A percentile compares a stretch with the other conserved stretches of the same genome.
Conservation (phyloP, 306 rosid genomes). For the Hippophae rhamnoides region DNA sequence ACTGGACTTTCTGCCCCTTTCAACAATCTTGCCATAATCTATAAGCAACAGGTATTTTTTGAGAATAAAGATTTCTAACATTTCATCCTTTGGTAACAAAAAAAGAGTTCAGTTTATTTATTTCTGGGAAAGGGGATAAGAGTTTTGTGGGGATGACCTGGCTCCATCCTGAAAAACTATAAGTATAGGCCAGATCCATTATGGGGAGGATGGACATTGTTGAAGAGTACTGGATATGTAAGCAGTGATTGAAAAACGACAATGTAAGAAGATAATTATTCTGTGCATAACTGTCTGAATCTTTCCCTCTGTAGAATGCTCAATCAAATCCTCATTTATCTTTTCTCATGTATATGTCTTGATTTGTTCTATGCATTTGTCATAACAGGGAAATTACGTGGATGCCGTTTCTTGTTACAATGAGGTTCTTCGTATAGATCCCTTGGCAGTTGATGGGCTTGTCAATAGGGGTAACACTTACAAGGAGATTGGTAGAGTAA, state of each 20-base stretch:
- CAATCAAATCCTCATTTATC: not conserved
- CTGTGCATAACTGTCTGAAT: not conserved
- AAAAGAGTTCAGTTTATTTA: not conserved
- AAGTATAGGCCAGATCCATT: not conserved
- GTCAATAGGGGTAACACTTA: slow-evolving; percentile 97
- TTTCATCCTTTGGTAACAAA: not conserved
- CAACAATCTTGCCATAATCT: slow-evolving; percentile 86
- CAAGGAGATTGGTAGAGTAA: slow-evolving; percentile 96
- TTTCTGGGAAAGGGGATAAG: not conserved
- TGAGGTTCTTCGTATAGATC: slow-evolving; percentile 96
- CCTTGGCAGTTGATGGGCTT: slow-evolving; percentile 97
- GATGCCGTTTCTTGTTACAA: slow-evolving; percentile 98
- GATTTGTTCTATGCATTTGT: slow-evolving; percentile 2
- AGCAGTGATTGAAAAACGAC: not conserved
- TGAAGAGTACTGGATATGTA: not conserved
- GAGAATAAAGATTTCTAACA: not conserved
- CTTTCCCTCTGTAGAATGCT: not conserved
- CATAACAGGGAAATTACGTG: slow-evolving; percentile 73
- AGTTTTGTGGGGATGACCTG: not conserved
- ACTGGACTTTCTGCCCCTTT: slow-evolving; percentile 95
- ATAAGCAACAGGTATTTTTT: slow-evolving; percentile 73
- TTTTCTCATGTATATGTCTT: not conserved
- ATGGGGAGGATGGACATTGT: not conserved
- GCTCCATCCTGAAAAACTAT: not conserved
- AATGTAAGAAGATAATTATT: not conserved